phyloP scores from a whole-genome alignment of 805 yeast genomes.

The Hanseniaspora lindneri region DNA sequence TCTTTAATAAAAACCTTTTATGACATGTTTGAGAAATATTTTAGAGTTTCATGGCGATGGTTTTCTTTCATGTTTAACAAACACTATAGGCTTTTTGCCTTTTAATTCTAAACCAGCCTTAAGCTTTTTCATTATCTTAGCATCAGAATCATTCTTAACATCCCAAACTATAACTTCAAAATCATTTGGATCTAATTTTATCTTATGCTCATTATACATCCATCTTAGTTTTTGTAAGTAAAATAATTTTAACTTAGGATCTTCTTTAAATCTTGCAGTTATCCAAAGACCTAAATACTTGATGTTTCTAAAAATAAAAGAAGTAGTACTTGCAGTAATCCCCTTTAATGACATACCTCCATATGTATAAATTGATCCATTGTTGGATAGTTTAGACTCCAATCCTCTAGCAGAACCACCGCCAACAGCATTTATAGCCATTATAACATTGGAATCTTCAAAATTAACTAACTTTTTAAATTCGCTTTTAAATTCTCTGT shows the following conservation, averaged over 20 bases:
- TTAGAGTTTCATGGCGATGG: no score
- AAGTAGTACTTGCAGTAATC: slow-evolving; percentile 76
- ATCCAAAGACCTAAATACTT: slow-evolving; percentile 90
- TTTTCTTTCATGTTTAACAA: slow-evolving; percentile 24
- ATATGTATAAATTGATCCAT: slow-evolving; percentile 76
- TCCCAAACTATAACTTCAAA: slow-evolving; percentile 29
- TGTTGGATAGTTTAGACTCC: slow-evolving; percentile 64
- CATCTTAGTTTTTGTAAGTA: slow-evolving; percentile 46
- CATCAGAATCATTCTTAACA: slow-evolving; percentile 28
- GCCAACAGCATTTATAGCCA: slow-evolving; percentile 88
- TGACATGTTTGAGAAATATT: no score
- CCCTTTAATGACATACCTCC: slow-evolving; percentile 98
- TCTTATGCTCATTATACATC: slow-evolving; percentile 46
- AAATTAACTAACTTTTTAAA: slow-evolving; percentile 33
- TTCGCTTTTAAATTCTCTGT: slow-evolving; percentile 51
- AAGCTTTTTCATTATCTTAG: slow-evolving; percentile 34
- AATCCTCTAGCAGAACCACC: slow-evolving; percentile 74
- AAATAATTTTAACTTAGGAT: slow-evolving; percentile 48
- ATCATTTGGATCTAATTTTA: slow-evolving; percentile 40
- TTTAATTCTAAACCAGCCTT: slow-evolving; percentile 34
- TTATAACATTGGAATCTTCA: slow-evolving; percentile 42
- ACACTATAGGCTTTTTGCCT: slow-evolving; percentile 27
- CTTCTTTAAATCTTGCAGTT: slow-evolving; percentile 47
- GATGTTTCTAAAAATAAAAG: slow-evolving; percentile 80
- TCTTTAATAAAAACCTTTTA: no score